Evolutionary conservation across 1,284 basidiomycete species (phyloP), one percentile per base, ranked within the genome.

Genomic region (Ganoderma leucocontextum): DNA sequence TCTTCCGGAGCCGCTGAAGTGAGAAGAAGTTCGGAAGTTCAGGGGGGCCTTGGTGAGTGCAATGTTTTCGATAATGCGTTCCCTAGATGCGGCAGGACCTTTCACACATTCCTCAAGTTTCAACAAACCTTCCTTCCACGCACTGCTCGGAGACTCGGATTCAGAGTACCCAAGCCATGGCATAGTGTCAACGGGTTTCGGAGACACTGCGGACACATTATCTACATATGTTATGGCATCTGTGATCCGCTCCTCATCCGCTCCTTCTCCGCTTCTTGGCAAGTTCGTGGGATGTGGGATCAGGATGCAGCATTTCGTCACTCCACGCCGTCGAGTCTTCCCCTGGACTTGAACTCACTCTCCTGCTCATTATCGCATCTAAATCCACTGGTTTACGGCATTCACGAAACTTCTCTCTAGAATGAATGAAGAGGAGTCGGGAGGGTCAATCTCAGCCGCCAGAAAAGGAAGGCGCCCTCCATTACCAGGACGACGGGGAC

Each of bases 401-500:
- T 33, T 53, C 3, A 53, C 52, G 13, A 29, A 33, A 4, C 8
- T 53, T 29, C 13, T 13, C 10, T 25, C 13, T 33, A 33, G 29
- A 29, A 53, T 33, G 10, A 58, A 38, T 58, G 55, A 19, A n/a
- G 44, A 22, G 9, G 8, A 33, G 53, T 29, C 35, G 33, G 6
- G 36, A 22, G 36, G 35, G n/a, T 38, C 57, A 36, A 22, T 38
- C 12, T 36, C 55, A 33, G 17, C 15, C 33, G 7, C 57, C 22
- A 25, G 8, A 39, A 59, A 59, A 42, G 62, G 66, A 64, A 72
- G 39, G 60, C 66, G 68, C 66, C 47, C 53, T 52, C 49, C 2
- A 70, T 67, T 63, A 63, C 72, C 69, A 70, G 57, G 69, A 69
- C 69, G 63, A 70, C 69, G 53, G 66, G 61, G 52, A 64, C 42